Conservation (phyloP, 139 green algal genomes). For the Spirogloea muscicola region DNA sequence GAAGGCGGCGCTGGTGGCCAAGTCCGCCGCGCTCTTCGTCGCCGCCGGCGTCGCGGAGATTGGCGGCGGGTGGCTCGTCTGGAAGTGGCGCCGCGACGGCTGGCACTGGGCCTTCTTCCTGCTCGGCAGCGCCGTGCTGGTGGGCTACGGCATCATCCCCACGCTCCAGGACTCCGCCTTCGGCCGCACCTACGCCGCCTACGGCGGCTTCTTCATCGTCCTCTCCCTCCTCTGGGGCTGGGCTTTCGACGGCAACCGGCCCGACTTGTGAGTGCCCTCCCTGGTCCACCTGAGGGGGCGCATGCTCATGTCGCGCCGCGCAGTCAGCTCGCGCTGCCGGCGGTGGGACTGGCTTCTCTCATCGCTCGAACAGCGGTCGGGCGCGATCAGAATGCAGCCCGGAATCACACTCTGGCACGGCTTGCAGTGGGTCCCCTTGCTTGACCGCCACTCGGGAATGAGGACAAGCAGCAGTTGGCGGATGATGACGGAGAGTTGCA, state of each 20-base stretch:
- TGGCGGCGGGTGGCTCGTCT: conserved; percentile 80
- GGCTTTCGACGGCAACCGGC: conserved; percentile 46
- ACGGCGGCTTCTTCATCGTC: conserved; percentile 85
- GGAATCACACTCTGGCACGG: too few species aligned
- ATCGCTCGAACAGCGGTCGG: too few species aligned
- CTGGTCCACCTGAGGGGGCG: too few species aligned
- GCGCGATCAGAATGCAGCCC: too few species aligned
- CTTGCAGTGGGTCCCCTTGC: too few species aligned
- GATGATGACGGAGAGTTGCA: too few species aligned
- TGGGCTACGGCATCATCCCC: conserved; percentile 73
- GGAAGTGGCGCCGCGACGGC: conserved; percentile 58
- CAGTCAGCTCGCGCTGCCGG: too few species aligned
- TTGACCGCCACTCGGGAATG: too few species aligned
- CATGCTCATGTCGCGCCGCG: too few species aligned
- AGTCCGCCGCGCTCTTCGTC: conserved; percentile 56
- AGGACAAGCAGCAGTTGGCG: too few species aligned
- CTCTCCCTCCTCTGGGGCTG: conserved; percentile 79
- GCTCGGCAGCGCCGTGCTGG: conserved; percentile 49
- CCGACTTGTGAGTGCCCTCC: too few species aligned
- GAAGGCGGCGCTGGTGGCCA: background rate
- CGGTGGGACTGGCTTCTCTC: too few species aligned
- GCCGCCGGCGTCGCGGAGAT: conserved; percentile 71
- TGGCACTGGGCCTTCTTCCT: conserved; percentile 38
- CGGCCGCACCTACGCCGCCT: conserved; percentile 69
- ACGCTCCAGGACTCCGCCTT: conserved; percentile 78